Conservation (phyloP, 768 basidiomycete species). For the Suillus clintonianus region DNA sequence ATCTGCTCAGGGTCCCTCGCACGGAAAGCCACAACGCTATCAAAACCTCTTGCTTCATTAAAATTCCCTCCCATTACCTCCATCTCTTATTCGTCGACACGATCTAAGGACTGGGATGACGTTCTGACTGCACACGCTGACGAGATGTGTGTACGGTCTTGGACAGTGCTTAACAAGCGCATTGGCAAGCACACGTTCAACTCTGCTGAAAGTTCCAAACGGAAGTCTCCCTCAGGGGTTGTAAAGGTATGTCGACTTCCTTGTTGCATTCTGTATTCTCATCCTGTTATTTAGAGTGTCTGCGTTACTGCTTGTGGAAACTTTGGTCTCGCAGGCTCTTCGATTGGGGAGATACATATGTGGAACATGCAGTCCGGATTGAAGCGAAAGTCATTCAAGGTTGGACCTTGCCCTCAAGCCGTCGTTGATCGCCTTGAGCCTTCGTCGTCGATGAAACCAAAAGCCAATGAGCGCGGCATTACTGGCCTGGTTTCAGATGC, state of each 20-base stretch:
- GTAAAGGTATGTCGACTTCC: constrained; percentile 59
- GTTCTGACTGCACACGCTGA: constrained; percentile 88
- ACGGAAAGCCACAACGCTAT: constrained; percentile 77
- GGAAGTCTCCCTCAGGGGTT: constrained; percentile 55
- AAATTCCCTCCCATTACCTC: constrained; percentile 83
- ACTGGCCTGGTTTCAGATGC: constrained; percentile 87
- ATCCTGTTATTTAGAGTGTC: constrained; percentile 54
- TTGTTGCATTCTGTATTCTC: neutral
- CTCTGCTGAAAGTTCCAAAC: constrained; percentile 49
- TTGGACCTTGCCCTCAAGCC: constrained; percentile 65
- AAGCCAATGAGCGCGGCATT: constrained; percentile 54
- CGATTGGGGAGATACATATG: constrained; percentile 78
- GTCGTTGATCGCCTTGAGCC: constrained; percentile 45
- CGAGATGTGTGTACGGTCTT: constrained; percentile 81
- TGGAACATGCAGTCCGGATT: constrained; percentile 99
- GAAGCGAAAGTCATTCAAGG: constrained; percentile 70
- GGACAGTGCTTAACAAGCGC: constrained; percentile 83
- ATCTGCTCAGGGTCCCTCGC: constrained; percentile 67
- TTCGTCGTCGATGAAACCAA: constrained; percentile 38
- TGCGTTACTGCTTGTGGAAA: constrained; percentile 95
- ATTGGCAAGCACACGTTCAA: constrained; percentile 75
- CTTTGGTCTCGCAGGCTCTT: constrained; percentile 85
- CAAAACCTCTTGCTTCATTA: constrained; percentile 76
- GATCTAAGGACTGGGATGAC: constrained; percentile 97
- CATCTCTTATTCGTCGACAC: constrained; percentile 74